Conservation (phyloP, 305 asterid genomes). For the Rubia occidens region DNA sequence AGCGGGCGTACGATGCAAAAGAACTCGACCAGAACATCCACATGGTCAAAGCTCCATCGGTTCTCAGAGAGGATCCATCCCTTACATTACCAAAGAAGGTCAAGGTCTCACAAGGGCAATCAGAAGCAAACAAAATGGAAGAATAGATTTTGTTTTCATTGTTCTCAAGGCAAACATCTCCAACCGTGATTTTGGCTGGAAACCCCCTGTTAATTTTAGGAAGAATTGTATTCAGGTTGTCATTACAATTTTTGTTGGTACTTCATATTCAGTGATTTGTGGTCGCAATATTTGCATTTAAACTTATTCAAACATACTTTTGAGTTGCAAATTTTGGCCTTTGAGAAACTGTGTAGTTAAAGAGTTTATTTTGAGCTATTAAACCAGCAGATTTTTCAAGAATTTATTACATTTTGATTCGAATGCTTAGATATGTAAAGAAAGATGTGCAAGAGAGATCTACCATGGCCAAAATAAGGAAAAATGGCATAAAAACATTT, state of each 20-base stretch:
- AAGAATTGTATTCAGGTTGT: not conserved
- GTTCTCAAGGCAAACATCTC: no score
- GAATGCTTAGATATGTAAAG: not conserved
- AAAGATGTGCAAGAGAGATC: not conserved
- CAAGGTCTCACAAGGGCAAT: slow-evolving; percentile 27
- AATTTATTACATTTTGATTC: no score
- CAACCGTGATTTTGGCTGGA: not conserved
- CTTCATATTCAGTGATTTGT: not conserved
- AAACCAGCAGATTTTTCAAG: no score
- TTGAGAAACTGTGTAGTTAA: not conserved
- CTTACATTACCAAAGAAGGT: slow-evolving; percentile 49
- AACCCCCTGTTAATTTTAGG: not conserved
- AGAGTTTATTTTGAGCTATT: no score
- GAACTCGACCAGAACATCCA: slow-evolving; percentile 48
- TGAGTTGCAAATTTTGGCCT: not conserved
- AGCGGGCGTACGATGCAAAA: slow-evolving; percentile 30
- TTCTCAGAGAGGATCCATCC: slow-evolving; percentile 31
- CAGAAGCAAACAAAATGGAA: slow-evolving; percentile 46
- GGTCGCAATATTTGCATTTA: not conserved
- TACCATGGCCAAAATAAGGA: not conserved
- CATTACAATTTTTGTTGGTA: not conserved
- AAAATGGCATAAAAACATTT: not conserved
- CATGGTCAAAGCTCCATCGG: slow-evolving; percentile 55
- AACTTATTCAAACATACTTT: not conserved
- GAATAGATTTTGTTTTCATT: slow-evolving; percentile 24